Evolutionary conservation across 2,329 filamentous ascomycete species (phyloP).

Genomic region (Phaeoacremonium minimum): DNA sequence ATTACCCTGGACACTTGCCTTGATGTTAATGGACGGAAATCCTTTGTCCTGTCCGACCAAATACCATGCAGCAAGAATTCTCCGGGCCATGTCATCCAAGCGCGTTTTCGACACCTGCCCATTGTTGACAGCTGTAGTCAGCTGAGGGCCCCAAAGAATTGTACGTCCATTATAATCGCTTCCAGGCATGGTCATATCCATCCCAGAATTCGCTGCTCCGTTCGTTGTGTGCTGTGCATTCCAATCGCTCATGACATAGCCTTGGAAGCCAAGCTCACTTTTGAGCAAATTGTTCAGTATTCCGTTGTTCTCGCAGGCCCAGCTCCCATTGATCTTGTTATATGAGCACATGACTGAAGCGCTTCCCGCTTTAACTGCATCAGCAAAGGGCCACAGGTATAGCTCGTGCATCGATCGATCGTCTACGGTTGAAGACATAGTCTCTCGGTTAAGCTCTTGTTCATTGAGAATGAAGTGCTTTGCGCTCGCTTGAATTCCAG

Average conservation of each 20-base stretch:
- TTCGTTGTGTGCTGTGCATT: conserved; percentile 70
- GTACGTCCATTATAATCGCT: conserved; percentile 49
- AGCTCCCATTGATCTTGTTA: conserved; percentile 66
- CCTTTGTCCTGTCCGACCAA: conserved; percentile 44
- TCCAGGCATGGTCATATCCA: conserved; percentile 83
- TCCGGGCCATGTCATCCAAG: conserved; percentile 62
- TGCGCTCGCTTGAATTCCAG: conserved; percentile 45
- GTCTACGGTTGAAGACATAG: conserved; percentile 52
- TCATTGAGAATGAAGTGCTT: conserved; percentile 67
- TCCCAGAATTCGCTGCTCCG: conserved; percentile 58
- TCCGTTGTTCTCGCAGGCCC: conserved; percentile 61
- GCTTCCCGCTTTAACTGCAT: conserved; percentile 62
- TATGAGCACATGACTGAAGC: conserved; percentile 70
- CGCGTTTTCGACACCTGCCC: conserved; percentile 54
- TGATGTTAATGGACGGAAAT: conserved; percentile 49
- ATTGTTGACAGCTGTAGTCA: conserved; percentile 49
- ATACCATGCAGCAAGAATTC: conserved; percentile 62
- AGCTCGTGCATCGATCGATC: conserved; percentile 66
- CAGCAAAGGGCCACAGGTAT: conserved; percentile 65
- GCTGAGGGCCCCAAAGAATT: conserved; percentile 50
- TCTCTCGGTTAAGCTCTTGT: conserved; percentile 57
- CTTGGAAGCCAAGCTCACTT: conserved; percentile 71
- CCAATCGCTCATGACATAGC: conserved; percentile 61
- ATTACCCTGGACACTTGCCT: conserved; percentile 51
- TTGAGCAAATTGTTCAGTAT: conserved; percentile 61